phyloP scores from a whole-genome alignment of 2,329 filamentous ascomycete species.

The Pestalotiopsis fici region DNA sequence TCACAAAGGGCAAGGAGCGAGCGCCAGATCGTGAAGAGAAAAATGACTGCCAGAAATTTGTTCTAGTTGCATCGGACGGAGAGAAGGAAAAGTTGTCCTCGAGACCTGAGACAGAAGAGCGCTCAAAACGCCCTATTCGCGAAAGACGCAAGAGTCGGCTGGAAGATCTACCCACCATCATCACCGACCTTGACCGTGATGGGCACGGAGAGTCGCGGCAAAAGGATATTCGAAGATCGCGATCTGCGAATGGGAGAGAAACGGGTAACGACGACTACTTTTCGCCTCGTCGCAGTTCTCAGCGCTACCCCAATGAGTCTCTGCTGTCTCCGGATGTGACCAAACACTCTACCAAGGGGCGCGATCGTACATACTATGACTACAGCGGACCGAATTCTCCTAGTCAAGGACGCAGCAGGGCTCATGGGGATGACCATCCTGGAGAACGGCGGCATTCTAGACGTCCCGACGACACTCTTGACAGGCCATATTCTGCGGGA shows the following conservation, averaged over 20 bases:
- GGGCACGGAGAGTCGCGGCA: slow-evolving; percentile 10
- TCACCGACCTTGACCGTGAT: slow-evolving; percentile 22
- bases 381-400: slow-evolving; percentile 25
- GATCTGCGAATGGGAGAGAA: slow-evolving; percentile 24
- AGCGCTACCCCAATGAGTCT: slow-evolving; percentile 31
- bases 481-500: slow-evolving; percentile 19
- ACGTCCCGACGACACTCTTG: slow-evolving; percentile 19
- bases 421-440: slow-evolving; percentile 18
- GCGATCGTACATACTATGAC: slow-evolving; percentile 25
- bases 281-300: slow-evolving; percentile 25
- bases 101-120: slow-evolving; percentile 14
- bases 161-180: slow-evolving; percentile 29
- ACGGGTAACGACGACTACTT: slow-evolving; percentile 34
- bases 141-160: slow-evolving; percentile 26
- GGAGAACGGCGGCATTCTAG: slow-evolving; percentile 21
- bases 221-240: slow-evolving; percentile 21
- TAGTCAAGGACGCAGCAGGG: slow-evolving; percentile 19
- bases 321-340: slow-evolving; percentile 49
- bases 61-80: slow-evolving; percentile 27
- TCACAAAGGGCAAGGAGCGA: slow-evolving; percentile 19
- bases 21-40: slow-evolving; percentile 33
- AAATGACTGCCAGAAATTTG: slow-evolving; percentile 44
- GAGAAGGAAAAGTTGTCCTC: slow-evolving; percentile 24
- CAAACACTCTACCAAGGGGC: slow-evolving; percentile 28
- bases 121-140: slow-evolving; percentile 17